These are phyloP conservation scores for Glycine latifolia DNA, from an alignment of 306 rosid species.

Conservation along the genomic window DNA sequence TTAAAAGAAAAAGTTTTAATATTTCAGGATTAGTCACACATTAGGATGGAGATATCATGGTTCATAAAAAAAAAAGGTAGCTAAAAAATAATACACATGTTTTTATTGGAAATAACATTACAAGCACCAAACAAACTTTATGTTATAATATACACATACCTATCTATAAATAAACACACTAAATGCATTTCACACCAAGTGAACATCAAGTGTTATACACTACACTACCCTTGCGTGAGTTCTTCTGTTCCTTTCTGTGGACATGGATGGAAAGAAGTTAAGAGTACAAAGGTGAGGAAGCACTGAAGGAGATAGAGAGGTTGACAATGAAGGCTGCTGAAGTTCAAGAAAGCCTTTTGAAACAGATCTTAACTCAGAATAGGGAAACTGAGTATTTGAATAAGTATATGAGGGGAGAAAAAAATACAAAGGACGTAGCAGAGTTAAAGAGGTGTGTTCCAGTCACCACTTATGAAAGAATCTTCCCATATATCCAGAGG, in stretches of 20 bases:
- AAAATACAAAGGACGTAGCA: slow-evolving; percentile 37
- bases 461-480: slow-evolving; percentile 60
- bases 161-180: slow-evolving; percentile 55
- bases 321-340: slow-evolving; percentile 69
- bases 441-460: slow-evolving; percentile 73
- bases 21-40: too few species aligned
- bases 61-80: neutral
- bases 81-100: neutral
- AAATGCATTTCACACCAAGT: slow-evolving; percentile 47
- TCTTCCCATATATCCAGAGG: slow-evolving; percentile 71
- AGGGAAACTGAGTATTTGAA: slow-evolving; percentile 74
- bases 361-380: slow-evolving; percentile 69
- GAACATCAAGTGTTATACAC: slow-evolving; percentile 38
- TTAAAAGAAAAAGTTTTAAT: too few species aligned
- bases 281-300: slow-evolving; percentile 90
- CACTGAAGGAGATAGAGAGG: slow-evolving; percentile 83
- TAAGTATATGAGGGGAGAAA: slow-evolving; percentile 59
- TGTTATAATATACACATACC: slow-evolving; percentile 17
- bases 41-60: too few species aligned
- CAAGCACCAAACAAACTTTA: neutral
- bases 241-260: slow-evolving; percentile 35
- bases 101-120: neutral
- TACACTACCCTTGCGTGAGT: slow-evolving; percentile 29
- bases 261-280: slow-evolving; percentile 80
- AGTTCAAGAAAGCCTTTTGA: slow-evolving; percentile 74